Conservation (phyloP, 169 alveolate species). For the Plasmodium sp. region DNA sequence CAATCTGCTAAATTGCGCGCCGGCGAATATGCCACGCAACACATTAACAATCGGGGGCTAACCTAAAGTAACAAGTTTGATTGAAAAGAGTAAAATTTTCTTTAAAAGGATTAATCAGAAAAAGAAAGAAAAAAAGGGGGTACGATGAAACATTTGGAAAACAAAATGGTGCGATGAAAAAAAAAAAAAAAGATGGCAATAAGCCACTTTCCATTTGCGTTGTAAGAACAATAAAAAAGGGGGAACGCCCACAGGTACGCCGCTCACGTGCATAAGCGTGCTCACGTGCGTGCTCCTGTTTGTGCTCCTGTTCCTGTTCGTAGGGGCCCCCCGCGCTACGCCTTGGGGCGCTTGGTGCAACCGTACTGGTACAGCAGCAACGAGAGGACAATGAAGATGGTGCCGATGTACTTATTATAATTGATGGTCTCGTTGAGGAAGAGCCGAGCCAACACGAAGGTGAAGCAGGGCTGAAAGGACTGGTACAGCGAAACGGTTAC, state of each 20-base stretch:
- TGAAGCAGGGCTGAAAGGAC: conserved; percentile 77
- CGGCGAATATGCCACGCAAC: not conserved
- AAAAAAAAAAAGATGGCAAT: not conserved
- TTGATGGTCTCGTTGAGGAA: conserved; percentile 75
- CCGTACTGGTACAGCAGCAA: conserved; percentile 65
- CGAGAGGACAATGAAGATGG: conserved; percentile 71
- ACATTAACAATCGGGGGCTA: not conserved
- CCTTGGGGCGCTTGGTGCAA: not conserved
- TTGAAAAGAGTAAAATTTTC: not conserved
- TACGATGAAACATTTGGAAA: not conserved
- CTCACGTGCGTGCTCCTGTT: not conserved
- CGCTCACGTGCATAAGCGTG: not conserved
- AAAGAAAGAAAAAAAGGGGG: not conserved
- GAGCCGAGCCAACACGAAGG: conserved; percentile 74
- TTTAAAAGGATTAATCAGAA: not conserved
- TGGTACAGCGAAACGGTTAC: conserved; percentile 77
- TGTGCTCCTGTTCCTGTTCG: not conserved
- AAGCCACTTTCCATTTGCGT: not conserved
- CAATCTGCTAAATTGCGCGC: not conserved
- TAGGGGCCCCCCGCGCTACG: not conserved
- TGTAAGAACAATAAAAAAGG: not conserved
- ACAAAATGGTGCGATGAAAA: not conserved
- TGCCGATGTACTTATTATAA: conserved; percentile 63
- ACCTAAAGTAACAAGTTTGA: not conserved
- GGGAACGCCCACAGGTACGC: not conserved